Evolutionary conservation across 345 rosid genomes (phyloP), one percentile per base, ranked within the genome.

Genomic region (Streptanthus diversifolius): DNA sequence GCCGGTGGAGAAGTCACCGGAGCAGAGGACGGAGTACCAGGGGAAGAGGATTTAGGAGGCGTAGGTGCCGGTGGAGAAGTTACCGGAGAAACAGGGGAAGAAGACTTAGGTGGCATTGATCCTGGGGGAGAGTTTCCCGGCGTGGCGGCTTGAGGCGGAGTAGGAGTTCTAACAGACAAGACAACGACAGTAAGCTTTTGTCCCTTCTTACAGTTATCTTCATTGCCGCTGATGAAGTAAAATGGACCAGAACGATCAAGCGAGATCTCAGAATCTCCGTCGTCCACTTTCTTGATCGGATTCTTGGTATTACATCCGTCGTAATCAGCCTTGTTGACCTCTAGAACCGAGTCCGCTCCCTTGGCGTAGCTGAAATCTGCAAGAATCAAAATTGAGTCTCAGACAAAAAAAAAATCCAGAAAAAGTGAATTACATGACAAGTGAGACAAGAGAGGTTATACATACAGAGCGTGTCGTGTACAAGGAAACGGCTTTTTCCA

Each of bases 171-270:
- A 9, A 74, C 77, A 8, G 98, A 89, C 76, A 93, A 32, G 58
- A 89, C 98, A 8, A 93, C 81, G 3, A 81, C 73, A 7, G 79
- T 29, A 62, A 93, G 71, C 63, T 79, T 90, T 44, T 90, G 92
- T 1, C 93, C 96, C 5, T 79, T 84, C 40, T 81, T 79, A 82
- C 98, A 93, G 71, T 80, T 80, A 40, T 87, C 85, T n/a, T 58
- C 75, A 27, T 72, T 73, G 9, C 98, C 97, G 11, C 86, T 82
- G 39, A 90, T 87, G 85, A 93, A 93, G 80, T 79, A 93, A 77
- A 87, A 89, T 11, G 93, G 91, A 44, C 98, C 98, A 13, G 89
- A 85, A 2, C 77, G 88, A 68, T 86, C 83, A 48, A 93, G 75
- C 8, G 44, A 75, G 82, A 89, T 83, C 60, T 55, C 45, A 3